Evolutionary conservation across 1,284 basidiomycete genomes (phyloP).

Genomic region (Coniophora puteana): DNA sequence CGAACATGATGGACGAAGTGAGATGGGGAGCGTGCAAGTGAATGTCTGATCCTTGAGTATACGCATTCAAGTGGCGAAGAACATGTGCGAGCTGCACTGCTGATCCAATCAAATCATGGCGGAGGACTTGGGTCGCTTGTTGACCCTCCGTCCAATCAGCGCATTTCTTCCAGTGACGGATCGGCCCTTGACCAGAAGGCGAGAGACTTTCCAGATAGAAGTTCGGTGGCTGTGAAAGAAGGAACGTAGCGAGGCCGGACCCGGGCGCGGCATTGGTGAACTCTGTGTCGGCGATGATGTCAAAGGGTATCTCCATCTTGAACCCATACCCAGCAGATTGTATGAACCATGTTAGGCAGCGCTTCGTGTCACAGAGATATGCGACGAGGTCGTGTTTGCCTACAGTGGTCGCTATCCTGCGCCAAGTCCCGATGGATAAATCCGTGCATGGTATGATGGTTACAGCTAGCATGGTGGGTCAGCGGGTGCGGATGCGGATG

Average conservation of each 20-base stretch:
- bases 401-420: slow-evolving; percentile 56
- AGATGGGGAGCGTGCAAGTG: slow-evolving; percentile 31
- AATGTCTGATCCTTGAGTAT: slow-evolving; percentile 34
- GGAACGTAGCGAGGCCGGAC: slow-evolving; percentile 55
- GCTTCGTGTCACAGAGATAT: slow-evolving; percentile 64
- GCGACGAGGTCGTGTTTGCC: slow-evolving; percentile 66
- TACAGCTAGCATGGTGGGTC: slow-evolving; percentile 45
- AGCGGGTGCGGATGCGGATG: slow-evolving; percentile 8
- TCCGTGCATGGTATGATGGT: slow-evolving; percentile 73
- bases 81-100: slow-evolving; percentile 58
- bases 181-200: slow-evolving; percentile 28
- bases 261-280: slow-evolving; percentile 55
- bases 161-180: slow-evolving; percentile 59
- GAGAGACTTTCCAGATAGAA: slow-evolving; percentile 60
- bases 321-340: slow-evolving; percentile 67
- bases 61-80: slow-evolving; percentile 45
- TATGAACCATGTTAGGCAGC: slow-evolving; percentile 73
- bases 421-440: slow-evolving; percentile 72
- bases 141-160: slow-evolving; percentile 75
- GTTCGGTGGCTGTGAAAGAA: slow-evolving; percentile 58
- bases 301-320: slow-evolving; percentile 80
- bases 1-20: slow-evolving; percentile 25
- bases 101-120: slow-evolving; percentile 65
- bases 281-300: slow-evolving; percentile 52
- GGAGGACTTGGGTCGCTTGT: slow-evolving; percentile 63